These are phyloP conservation scores for Solanum appendiculatum DNA, from an alignment of 257 asterid genomes.

Conservation along the genomic window DNA sequence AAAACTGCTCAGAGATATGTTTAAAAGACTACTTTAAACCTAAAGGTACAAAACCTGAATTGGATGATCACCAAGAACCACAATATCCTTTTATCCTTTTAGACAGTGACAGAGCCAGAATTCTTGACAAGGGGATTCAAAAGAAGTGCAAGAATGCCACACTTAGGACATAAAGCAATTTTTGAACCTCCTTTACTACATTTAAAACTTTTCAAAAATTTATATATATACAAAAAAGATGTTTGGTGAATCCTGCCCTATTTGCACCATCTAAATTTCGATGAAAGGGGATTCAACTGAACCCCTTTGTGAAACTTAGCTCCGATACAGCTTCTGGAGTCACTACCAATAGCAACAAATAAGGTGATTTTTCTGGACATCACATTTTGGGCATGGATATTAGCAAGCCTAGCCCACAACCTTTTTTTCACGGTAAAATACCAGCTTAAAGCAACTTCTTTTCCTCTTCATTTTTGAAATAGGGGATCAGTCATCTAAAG, in stretches of 20 bases:
- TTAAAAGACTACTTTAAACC: background rate
- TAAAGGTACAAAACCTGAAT: background rate
- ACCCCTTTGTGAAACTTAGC: background rate
- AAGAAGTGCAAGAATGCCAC: background rate
- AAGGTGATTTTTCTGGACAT: background rate
- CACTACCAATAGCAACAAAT: background rate
- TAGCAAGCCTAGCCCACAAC: background rate
- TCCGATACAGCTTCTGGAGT: background rate
- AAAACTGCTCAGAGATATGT: background rate
- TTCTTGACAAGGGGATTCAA: background rate
- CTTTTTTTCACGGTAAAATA: background rate
- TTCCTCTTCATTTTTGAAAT: background rate
- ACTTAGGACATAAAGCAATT: background rate
- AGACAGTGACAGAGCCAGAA: background rate
- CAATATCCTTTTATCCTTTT: background rate
- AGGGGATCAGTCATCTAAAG: background rate
- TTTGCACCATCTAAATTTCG: background rate
- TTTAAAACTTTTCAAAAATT: background rate
- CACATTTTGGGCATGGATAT: background rate
- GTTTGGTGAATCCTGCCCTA: background rate
- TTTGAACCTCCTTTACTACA: background rate
- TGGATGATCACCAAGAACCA: background rate
- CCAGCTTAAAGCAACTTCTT: background rate
- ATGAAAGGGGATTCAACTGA: background rate
- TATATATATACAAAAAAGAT: background rate